Conservation (phyloP, 768 basidiomycete species). For the Filobasidium floriforme region DNA sequence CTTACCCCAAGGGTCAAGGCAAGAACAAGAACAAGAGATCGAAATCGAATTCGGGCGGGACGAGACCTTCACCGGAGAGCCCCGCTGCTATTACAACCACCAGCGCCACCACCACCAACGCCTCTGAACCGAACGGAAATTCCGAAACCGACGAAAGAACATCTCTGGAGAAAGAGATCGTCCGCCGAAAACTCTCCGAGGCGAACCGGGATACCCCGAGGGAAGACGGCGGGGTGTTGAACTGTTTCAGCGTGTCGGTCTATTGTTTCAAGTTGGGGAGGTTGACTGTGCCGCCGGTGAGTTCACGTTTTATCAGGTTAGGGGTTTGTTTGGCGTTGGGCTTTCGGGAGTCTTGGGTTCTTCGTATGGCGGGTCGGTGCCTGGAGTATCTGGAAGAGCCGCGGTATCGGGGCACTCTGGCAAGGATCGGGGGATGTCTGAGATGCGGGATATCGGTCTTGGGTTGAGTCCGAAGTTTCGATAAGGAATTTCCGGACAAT, state of each 20-base stretch:
- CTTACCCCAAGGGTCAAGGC: conserved; percentile 33
- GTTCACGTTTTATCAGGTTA: background rate
- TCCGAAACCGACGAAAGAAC: no score
- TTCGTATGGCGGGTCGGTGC: no score
- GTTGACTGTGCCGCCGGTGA: conserved; percentile 23
- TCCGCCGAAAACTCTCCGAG: background rate
- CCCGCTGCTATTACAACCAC: background rate
- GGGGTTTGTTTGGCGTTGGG: background rate
- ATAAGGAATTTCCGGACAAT: no score
- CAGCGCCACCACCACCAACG: background rate
- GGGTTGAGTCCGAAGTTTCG: no score
- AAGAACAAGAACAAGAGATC: background rate
- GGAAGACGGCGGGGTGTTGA: conserved; percentile 20
- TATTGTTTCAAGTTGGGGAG: conserved; percentile 26
- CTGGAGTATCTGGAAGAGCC: no score
- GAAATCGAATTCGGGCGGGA: conserved; percentile 6
- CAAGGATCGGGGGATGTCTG: no score
- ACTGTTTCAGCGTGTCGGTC: conserved; percentile 22
- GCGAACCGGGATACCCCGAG: conserved; percentile 8
- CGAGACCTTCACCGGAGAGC: background rate
- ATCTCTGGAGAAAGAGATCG: background rate
- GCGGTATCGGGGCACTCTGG: no score
- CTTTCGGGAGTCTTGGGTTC: background rate
- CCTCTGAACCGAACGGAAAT: background rate
- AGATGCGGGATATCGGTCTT: no score